phyloP scores from a whole-genome alignment of 805 yeast species.

The Metschnikowia proteae region DNA sequence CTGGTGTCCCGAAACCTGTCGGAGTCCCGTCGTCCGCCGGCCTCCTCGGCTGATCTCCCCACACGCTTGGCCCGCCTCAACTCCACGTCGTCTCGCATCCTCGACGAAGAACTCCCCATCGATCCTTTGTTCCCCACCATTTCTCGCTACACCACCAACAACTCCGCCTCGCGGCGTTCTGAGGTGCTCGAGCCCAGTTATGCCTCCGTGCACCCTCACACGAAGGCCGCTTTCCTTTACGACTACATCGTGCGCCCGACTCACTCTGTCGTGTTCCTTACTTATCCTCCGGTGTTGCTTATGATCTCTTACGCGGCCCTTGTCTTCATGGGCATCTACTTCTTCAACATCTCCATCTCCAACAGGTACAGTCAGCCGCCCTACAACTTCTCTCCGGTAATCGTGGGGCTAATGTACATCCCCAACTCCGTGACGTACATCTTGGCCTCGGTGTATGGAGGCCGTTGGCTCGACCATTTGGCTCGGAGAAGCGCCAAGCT shows the following conservation, averaged over 20 bases:
- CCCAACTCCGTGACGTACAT: conserved; percentile 81
- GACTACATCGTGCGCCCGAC: conserved; percentile 55
- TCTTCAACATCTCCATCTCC: conserved; percentile 71
- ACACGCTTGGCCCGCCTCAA: not conserved
- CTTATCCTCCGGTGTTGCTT: conserved; percentile 70
- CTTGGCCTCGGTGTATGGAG: conserved; percentile 75
- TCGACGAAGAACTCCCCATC: conserved; percentile 30
- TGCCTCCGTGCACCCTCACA: not conserved
- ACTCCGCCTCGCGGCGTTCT: conserved; percentile 13
- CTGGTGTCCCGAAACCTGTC: not conserved
- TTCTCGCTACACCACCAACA: conserved; percentile 34
- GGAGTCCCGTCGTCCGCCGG: not conserved
- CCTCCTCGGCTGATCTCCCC: not conserved
- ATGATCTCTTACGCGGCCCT: conserved; percentile 65
- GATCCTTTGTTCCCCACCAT: conserved; percentile 41
- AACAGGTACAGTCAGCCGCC: conserved; percentile 60
- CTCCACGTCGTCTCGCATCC: conserved; percentile 7
- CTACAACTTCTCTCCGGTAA: conserved; percentile 61
- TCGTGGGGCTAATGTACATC: conserved; percentile 72
- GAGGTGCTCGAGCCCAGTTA: too few species aligned
- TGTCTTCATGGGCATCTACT: conserved; percentile 67
- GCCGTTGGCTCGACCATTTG: conserved; percentile 70
- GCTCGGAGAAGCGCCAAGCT: conserved; percentile 47
- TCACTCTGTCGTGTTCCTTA: conserved; percentile 55
- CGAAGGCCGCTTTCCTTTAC: conserved; percentile 26